phyloP scores from a whole-genome alignment of 2,329 filamentous ascomycete species.

The Tolypocladium ophioglossoides region DNA sequence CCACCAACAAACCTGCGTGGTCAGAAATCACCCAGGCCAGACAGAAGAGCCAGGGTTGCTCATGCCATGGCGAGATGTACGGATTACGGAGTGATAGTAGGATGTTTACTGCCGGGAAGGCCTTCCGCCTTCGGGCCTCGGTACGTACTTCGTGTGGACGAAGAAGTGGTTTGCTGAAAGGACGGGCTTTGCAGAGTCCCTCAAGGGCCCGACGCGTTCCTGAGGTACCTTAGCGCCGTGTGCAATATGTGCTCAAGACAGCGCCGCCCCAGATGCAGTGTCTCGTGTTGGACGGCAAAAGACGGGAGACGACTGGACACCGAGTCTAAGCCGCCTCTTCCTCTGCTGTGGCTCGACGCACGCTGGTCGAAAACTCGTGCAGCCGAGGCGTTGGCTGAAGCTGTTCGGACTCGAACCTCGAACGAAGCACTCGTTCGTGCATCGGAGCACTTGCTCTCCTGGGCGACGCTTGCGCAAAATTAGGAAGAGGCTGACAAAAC shows the following conservation, averaged over 20 bases:
- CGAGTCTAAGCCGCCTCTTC: background rate
- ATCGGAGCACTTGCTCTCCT: background rate
- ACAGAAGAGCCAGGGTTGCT: background rate
- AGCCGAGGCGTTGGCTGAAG: background rate
- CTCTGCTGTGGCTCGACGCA: background rate
- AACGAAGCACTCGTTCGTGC: background rate
- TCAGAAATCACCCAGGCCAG: background rate
- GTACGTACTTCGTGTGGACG: background rate
- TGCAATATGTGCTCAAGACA: background rate
- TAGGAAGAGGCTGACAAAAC: background rate
- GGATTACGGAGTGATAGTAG: background rate
- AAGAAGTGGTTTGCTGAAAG: background rate
- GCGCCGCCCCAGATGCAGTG: background rate
- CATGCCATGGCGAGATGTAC: background rate
- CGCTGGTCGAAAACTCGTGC: background rate
- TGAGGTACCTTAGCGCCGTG: no score
- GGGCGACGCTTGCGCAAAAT: background rate
- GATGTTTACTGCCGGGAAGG: background rate
- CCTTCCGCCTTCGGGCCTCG: background rate
- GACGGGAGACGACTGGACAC: background rate
- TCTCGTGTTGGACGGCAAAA: background rate
- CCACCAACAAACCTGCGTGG: background rate
- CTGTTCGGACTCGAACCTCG: background rate
- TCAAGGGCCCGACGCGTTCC: background rate
- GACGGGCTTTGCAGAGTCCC: background rate